phyloP scores from a whole-genome alignment of 495 filamentous ascomycete species.

The Aspergillus taichungensis region DNA sequence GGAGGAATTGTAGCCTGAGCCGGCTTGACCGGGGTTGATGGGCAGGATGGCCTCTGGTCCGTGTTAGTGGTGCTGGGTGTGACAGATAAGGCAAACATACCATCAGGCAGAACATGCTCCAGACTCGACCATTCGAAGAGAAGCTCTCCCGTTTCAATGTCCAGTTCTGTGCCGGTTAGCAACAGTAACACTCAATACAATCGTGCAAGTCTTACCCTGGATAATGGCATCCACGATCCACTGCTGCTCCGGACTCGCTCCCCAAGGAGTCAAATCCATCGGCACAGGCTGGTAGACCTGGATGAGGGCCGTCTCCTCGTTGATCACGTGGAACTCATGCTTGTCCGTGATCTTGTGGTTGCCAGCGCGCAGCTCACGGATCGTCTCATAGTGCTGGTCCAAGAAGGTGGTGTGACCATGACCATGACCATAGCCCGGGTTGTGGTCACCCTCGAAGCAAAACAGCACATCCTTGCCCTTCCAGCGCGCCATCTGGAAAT shows the following conservation, averaged over 20 bases:
- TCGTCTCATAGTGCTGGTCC: slow-evolving; percentile 45
- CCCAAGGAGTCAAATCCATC: slow-evolving; percentile 25
- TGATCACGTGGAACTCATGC: slow-evolving; percentile 45
- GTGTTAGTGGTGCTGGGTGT: slow-evolving; percentile 1
- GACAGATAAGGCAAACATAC: slow-evolving; percentile 14
- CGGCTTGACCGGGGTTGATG: slow-evolving; percentile 45
- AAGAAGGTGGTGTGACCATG: slow-evolving; percentile 44
- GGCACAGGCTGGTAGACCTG: slow-evolving; percentile 34
- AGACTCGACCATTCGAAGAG: slow-evolving; percentile 36
- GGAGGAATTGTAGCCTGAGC: slow-evolving; percentile 36
- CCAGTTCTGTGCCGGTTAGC: slow-evolving; percentile 18
- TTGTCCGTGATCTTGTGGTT: slow-evolving; percentile 46
- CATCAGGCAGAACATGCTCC: slow-evolving; percentile 35
- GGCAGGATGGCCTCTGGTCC: slow-evolving; percentile 37
- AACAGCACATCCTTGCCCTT: slow-evolving; percentile 44
- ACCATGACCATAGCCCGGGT: slow-evolving; percentile 44
- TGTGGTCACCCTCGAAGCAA: slow-evolving; percentile 47
- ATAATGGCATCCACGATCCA: slow-evolving; percentile 39
- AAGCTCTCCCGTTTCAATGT: slow-evolving; percentile 30
- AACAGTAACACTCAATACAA: neutral
- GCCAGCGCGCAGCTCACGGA: slow-evolving; percentile 42
- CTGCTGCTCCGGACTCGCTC: slow-evolving; percentile 26
- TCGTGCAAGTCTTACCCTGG: slow-evolving; percentile 18
- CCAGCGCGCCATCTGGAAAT: slow-evolving; percentile 38
- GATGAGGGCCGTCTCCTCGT: slow-evolving; percentile 31